phyloP scores from a whole-genome alignment of 2,329 filamentous ascomycete species.

The Grosmannia serpens region DNA sequence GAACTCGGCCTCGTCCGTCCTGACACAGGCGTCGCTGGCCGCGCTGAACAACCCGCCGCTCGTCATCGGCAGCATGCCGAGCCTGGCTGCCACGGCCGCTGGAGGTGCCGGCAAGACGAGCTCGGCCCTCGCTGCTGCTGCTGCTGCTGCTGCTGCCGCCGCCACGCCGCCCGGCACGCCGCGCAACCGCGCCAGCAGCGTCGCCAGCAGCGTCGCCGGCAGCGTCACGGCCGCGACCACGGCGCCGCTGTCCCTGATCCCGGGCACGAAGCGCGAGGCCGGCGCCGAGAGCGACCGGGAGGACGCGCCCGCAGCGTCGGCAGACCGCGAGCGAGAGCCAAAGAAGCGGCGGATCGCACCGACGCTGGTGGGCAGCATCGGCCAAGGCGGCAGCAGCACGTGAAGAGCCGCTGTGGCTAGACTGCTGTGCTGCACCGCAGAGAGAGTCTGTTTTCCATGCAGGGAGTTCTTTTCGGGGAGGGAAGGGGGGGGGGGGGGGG shows the following conservation, averaged over 20 bases:
- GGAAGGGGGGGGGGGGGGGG: too few species aligned
- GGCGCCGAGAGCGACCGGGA: conserved; percentile 40
- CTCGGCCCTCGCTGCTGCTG: background rate
- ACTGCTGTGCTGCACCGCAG: background rate
- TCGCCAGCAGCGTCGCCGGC: conserved; percentile 27
- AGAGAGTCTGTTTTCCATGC: background rate
- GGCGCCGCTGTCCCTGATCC: background rate
- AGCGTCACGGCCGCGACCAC: conserved; percentile 29
- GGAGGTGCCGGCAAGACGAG: conserved; percentile 27
- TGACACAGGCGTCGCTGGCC: conserved; percentile 45
- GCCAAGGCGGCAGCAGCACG: background rate
- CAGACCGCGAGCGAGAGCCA: conserved; percentile 25
- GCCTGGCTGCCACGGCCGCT: conserved; percentile 59
- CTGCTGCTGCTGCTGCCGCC: background rate
- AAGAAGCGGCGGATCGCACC: conserved; percentile 64
- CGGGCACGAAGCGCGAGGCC: conserved; percentile 44
- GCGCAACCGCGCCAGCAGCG: conserved; percentile 44
- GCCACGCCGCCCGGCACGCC: conserved; percentile 85
- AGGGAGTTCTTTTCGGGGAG: too few species aligned
- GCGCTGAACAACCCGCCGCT: conserved; percentile 69
- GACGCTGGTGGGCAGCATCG: conserved; percentile 35
- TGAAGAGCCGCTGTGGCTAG: background rate
- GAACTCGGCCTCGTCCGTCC: conserved; percentile 74
- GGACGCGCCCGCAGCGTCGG: conserved; percentile 19
- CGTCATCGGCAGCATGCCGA: conserved; percentile 64